Base-by-base conservation (phyloP, 2,329 filamentous ascomycete species). In the Aspergillus fructus region DNA sequence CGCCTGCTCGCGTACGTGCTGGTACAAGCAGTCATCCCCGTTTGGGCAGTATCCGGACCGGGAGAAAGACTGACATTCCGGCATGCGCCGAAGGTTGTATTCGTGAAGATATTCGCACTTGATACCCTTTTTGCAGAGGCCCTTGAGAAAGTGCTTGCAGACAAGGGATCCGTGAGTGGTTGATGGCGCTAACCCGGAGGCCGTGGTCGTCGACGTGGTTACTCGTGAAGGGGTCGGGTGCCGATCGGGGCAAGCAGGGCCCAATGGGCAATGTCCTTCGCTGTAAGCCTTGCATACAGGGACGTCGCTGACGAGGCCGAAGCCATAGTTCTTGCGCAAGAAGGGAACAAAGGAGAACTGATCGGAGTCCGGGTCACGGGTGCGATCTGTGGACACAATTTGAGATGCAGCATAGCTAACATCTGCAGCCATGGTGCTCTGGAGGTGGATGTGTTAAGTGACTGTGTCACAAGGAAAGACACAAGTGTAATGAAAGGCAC, bases 101-200 rank as follows among this genome's bases (percentile, higher is more conserved):
- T 97, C 94, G 82, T 99, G 94, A 49, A 97, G 82, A 70, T 97
- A 99, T 79, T 99, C 94, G 86, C 94, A 99, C 65, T 87, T 86
- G 71, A 97, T 89, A 68, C 93, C 94, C 78, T 97, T 97, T 74
- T 99, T 99, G 82, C 94, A 99, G 19, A 99, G 85, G 0, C 93
- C 93, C 63, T 96, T 90, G 70, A 97, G 87, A 88, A 94, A 97
- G 82, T 97, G 94, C 80, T 99, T 99, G 86, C 94, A 99, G 60
- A 99, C 93, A 15, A 97, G 86, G 50, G 79, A 84, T 30, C 74
- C 74, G 55, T 76, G 73, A 4, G 72, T 75, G 17, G 74, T 74
- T 17, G 76, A 73, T 4, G 76, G 71, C 12, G 73, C 72, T 54
- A 75, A 65, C 13, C 73, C 73, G 4, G 73, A 75, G 41, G 74